Evolutionary conservation across 805 yeast genomes (phyloP).

Genomic region (Yamadazyma laniorum): DNA sequence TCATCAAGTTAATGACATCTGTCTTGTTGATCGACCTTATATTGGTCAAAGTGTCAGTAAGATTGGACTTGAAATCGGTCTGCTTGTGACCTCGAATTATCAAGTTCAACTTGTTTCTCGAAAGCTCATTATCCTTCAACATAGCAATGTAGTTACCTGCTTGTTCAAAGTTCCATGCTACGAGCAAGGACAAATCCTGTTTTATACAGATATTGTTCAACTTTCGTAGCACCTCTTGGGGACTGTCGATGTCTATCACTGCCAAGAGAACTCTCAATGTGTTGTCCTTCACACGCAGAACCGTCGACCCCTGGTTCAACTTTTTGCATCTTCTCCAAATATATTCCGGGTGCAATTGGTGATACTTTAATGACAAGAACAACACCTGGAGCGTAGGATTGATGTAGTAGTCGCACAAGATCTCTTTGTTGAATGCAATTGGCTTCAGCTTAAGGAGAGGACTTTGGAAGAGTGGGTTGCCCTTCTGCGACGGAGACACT

Average conservation of each 20-base stretch:
- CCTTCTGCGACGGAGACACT: constrained; percentile 66
- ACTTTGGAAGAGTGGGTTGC: constrained; percentile 63
- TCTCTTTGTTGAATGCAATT: constrained; percentile 53
- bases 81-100: constrained; percentile 43
- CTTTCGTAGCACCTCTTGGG: constrained; percentile 47
- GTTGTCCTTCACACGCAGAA: constrained; percentile 30
- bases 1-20: constrained; percentile 49
- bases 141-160: constrained; percentile 43
- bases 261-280: constrained; percentile 55
- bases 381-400: constrained; percentile 55
- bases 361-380: constrained; percentile 68
- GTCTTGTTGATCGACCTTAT: constrained; percentile 52
- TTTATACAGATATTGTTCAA: constrained; percentile 48
- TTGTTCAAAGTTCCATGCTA: constrained; percentile 54
- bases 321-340: constrained; percentile 54
- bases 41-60: constrained; percentile 46
- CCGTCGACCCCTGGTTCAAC: constrained; percentile 33
- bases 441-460: constrained; percentile 48
- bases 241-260: constrained; percentile 64
- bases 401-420: constrained; percentile 62
- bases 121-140: constrained; percentile 36
- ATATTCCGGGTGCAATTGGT: constrained; percentile 75
- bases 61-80: constrained; percentile 43
- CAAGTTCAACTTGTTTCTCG: constrained; percentile 26
- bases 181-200: constrained; percentile 47